Evolutionary conservation across 106 monocot species (phyloP).

Genomic region (Posidonia australis): DNA sequence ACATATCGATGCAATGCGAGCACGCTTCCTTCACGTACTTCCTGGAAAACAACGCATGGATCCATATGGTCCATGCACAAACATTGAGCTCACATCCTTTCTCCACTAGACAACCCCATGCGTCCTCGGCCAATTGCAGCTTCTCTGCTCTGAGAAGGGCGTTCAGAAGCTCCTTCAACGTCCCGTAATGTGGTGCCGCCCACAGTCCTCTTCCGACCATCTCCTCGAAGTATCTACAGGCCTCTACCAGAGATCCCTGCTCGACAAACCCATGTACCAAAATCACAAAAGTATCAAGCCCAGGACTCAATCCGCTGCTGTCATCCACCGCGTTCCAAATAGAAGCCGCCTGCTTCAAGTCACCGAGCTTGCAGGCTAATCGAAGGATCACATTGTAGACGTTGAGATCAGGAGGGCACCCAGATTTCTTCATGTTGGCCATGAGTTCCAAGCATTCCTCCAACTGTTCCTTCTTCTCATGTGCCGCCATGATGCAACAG

Average conservation of each 20-base stretch:
- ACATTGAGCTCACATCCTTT: constrained; percentile 76
- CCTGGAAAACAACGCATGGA: constrained; percentile 69
- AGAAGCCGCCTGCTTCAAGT: constrained; percentile 32
- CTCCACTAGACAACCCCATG: constrained; percentile 51
- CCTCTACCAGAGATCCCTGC: constrained; percentile 48
- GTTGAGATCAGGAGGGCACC: constrained; percentile 38
- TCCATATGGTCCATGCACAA: constrained; percentile 88
- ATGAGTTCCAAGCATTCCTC: constrained; percentile 78
- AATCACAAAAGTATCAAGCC: constrained; percentile 61
- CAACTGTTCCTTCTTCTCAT: constrained; percentile 73
- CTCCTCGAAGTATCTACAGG: constrained; percentile 63
- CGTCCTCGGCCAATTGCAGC: constrained; percentile 67
- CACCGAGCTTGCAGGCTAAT: constrained; percentile 71
- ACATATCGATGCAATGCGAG: constrained; percentile 76
- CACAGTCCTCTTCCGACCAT: constrained; percentile 69
- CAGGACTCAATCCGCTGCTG: constrained; percentile 38
- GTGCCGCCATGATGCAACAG: constrained; percentile 36
- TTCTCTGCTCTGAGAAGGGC: constrained; percentile 60
- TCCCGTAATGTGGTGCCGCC: constrained; percentile 63
- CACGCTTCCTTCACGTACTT: constrained; percentile 82
- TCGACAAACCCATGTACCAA: constrained; percentile 51
- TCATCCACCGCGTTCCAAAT: constrained; percentile 73
- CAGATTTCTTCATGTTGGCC: constrained; percentile 34
- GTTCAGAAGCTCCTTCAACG: constrained; percentile 77
- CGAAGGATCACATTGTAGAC: constrained; percentile 61